Base-by-base conservation (phyloP, 2,329 filamentous ascomycete genomes). In the Ceratocystis cacaofunesta region DNA sequence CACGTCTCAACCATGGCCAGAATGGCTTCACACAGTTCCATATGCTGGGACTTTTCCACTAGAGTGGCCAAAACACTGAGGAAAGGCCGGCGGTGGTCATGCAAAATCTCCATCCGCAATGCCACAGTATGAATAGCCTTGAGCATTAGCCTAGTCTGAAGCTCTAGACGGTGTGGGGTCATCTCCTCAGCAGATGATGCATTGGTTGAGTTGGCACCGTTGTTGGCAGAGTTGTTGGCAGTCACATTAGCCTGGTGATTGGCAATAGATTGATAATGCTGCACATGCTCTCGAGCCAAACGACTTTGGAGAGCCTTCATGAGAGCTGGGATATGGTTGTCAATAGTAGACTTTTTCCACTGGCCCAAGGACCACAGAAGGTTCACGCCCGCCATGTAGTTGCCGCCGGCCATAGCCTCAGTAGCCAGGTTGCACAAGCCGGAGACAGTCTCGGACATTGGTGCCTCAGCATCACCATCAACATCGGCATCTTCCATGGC, bases 251-350 rank as follows among this genome's bases (percentile, higher is more conserved):
- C 74, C 71, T 79, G 76, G 70, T 84, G 78, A 68, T 78, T 80
- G 68, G 80, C 79, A 62, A 82, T 74, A 5, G 81, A 79, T 36
- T 83, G 81, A 70, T 88, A 90, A 70, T 85, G 88, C 74, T 79
- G 90, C 74, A 99, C 87, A 75, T 99, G 94, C 69, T 99, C 94
- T 70, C 94, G 88, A 0, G 92, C 92, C 70, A 99, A 83, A 75
- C 96, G 96, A 62, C 85, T 84, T 70, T 95, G 92, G 70, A 99
- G 82, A 0, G 90, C 90, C 75, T 96, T 96, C 88, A 99, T 95
- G 55, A 99, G 80, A 32, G 87, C 85, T 2, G 83, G 79, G 65
- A 97, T 91, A 72, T 99, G 94, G 67, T 89, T 82, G 73, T 99
- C 94, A 68, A 99, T 90, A 69, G 94, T 86, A 15, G 88, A 85